Percentiles rank a stretch among this genome's conserved stretches.
Evolutionary conservation across 345 rosid genomes (phyloP).

Genomic region (Aquilaria sinensis): DNA sequence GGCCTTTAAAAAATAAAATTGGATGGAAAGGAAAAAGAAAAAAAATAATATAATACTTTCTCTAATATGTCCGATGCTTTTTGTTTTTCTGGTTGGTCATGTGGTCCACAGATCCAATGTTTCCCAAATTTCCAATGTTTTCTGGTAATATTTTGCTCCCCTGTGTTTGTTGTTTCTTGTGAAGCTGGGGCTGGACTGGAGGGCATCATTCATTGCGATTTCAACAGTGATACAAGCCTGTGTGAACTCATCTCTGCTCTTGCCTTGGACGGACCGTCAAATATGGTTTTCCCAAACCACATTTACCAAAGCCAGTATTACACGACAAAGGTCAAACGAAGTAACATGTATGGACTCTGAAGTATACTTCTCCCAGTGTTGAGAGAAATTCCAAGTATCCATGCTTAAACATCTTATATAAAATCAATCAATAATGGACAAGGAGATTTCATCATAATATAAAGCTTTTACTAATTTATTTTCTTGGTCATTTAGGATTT

Average conservation of each 20-base stretch:
- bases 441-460: no score
- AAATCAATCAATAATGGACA: no score
- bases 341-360: no score
- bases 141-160: background rate
- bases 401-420: no score
- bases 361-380: no score
- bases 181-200: background rate
- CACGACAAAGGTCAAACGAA: no score
- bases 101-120: conserved; percentile 16
- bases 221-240: conserved; percentile 14
- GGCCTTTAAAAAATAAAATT: no score
- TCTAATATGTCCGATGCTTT: background rate
- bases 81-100: conserved; percentile 11
- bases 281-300: conserved; percentile 14
- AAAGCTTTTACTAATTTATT: no score
- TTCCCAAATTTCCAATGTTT: background rate
- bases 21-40: no score
- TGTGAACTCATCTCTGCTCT: conserved; percentile 8
- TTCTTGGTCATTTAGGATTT: no score
- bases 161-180: background rate
- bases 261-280: no score
- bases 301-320: background rate
- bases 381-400: no score
- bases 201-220: conserved; percentile 1
- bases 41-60: background rate